Evolutionary conservation across 1,139 yeast species (phyloP).

Genomic region (Sugiyamaella paludigena): DNA sequence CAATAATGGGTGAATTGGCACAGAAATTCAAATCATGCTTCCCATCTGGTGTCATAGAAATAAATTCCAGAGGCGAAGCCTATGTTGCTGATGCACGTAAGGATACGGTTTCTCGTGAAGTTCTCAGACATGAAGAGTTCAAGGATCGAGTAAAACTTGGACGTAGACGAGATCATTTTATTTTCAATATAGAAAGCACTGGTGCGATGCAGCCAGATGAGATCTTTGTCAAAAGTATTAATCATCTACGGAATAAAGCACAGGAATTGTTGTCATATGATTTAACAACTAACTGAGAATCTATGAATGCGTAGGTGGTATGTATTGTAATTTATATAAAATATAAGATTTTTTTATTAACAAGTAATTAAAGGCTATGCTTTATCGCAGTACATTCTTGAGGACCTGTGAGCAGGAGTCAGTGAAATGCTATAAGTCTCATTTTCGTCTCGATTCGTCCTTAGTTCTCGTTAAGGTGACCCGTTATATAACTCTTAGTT

Average conservation of each 20-base stretch:
- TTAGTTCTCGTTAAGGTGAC: too few species aligned
- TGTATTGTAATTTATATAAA: slow-evolving; percentile 11
- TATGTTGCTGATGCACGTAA: slow-evolving; percentile 81
- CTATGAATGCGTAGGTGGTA: background rate
- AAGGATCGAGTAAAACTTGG: slow-evolving; percentile 87
- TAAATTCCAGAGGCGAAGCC: slow-evolving; percentile 68
- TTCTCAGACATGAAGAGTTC: slow-evolving; percentile 87
- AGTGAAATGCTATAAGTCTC: too few species aligned
- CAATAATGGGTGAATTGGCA: slow-evolving; percentile 78
- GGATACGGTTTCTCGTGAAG: slow-evolving; percentile 96
- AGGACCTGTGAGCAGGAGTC: too few species aligned
- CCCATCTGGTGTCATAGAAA: slow-evolving; percentile 88
- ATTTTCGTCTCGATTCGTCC: too few species aligned
- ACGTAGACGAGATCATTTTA: slow-evolving; percentile 86
- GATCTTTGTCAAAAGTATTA: slow-evolving; percentile 84
- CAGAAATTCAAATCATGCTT: slow-evolving; percentile 80
- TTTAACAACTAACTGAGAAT: slow-evolving; percentile 4
- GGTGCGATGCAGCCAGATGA: slow-evolving; percentile 98
- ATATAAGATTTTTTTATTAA: background rate
- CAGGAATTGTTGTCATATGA: slow-evolving; percentile 52
- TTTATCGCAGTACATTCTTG: too few species aligned
- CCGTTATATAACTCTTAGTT: too few species aligned
- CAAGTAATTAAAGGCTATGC: too few species aligned
- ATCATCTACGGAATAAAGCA: slow-evolving; percentile 82
- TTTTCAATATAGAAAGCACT: slow-evolving; percentile 88